These are phyloP conservation scores for Lyophyllum shimeji DNA, from an alignment of 768 basidiomycete genomes.

Conservation along the genomic window DNA sequence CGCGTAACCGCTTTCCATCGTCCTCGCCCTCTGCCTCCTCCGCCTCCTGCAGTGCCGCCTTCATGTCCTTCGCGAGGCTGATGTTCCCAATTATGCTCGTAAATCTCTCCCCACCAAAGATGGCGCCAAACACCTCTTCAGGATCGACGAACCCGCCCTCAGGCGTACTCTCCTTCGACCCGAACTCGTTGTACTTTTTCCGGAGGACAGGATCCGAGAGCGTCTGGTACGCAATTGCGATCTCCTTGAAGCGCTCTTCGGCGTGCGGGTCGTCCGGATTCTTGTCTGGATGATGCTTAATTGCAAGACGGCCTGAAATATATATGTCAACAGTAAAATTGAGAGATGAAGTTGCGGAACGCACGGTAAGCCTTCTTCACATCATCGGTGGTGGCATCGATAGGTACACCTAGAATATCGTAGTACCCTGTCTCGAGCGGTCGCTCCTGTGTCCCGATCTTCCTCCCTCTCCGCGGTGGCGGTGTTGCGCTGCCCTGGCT, in stretches of 20 bases:
- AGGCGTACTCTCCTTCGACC: constrained; percentile 76
- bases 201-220: constrained; percentile 76
- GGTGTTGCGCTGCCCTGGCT: constrained; percentile 23
- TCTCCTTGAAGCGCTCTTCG: constrained; percentile 87
- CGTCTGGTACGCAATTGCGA: constrained; percentile 88
- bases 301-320: constrained; percentile 69
- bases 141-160: constrained; percentile 90
- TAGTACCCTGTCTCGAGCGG: constrained; percentile 93
- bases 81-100: constrained; percentile 87
- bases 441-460: constrained; percentile 86
- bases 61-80: constrained; percentile 89
- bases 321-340: not conserved
- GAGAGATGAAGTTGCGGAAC: constrained; percentile 17
- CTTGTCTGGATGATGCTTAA: constrained; percentile 92
- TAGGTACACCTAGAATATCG: constrained; percentile 75
- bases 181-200: constrained; percentile 90
- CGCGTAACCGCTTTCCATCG: constrained; percentile 56
- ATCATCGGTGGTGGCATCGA: constrained; percentile 78
- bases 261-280: constrained; percentile 85
- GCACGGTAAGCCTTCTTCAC: constrained; percentile 90
- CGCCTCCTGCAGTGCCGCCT: constrained; percentile 85
- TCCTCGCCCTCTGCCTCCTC: constrained; percentile 65
- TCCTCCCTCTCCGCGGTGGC: constrained; percentile 53
- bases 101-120: constrained; percentile 89
- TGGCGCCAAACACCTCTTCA: constrained; percentile 75